Conservation (phyloP, 2,329 filamentous ascomycete genomes). For the Emergomyces orientalis region DNA sequence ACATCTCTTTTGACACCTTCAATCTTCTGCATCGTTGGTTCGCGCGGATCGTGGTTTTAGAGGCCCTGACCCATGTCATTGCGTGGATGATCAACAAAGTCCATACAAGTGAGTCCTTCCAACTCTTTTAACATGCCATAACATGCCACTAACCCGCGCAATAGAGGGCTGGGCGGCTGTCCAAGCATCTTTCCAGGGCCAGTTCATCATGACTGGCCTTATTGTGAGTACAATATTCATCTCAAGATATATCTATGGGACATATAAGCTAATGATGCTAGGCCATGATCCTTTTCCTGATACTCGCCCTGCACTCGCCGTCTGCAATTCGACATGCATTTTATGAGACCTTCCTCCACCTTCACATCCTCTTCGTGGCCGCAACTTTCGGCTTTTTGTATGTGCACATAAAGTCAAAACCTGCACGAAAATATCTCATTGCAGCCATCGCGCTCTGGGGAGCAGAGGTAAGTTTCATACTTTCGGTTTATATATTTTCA, state of each 20-base stretch:
- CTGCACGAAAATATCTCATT: constrained; percentile 66
- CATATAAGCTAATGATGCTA: constrained; percentile 17
- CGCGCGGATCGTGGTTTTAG: constrained; percentile 59
- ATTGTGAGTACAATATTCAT: constrained; percentile 28
- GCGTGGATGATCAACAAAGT: constrained; percentile 67
- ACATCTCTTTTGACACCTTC: constrained; percentile 31
- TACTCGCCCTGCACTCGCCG: constrained; percentile 60
- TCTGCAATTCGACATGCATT: constrained; percentile 85
- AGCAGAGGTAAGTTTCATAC: constrained; percentile 43
- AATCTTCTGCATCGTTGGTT: constrained; percentile 64
- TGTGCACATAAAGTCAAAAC: constrained; percentile 63
- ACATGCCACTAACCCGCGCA: neutral
- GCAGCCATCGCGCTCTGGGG: constrained; percentile 69
- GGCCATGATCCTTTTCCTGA: constrained; percentile 47
- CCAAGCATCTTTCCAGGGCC: constrained; percentile 21
- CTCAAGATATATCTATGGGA: constrained; percentile 19
- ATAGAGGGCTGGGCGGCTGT: constrained; percentile 32
- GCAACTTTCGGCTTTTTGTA: constrained; percentile 62
- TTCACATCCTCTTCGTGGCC: constrained; percentile 68
- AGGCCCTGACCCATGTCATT: constrained; percentile 60
- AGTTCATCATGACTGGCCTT: constrained; percentile 33
- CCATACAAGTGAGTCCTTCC: constrained; percentile 26
- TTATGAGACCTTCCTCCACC: constrained; percentile 89
- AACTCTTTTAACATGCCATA: neutral
- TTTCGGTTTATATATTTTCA: neutral